phyloP scores from a whole-genome alignment of 495 filamentous ascomycete species.

The Annulohypoxylon moriforme region DNA sequence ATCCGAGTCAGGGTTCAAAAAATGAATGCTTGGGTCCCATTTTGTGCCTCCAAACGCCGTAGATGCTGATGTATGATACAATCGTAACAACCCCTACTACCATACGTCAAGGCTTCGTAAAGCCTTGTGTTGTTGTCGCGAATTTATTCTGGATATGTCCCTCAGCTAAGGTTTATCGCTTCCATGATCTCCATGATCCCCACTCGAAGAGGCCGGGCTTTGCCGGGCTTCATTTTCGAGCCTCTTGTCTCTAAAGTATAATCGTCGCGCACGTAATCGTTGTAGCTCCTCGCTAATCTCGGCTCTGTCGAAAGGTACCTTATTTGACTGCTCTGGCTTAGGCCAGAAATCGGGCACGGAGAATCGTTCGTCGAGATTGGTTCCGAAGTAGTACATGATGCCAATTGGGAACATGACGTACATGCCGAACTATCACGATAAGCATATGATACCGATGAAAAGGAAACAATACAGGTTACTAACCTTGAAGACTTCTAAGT shows the following conservation, averaged over 20 bases:
- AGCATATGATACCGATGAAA: background rate
- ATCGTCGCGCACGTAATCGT: constrained; percentile 70
- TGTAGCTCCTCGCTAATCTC: constrained; percentile 85
- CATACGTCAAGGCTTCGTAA: background rate
- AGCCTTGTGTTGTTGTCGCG: background rate
- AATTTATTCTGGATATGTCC: background rate
- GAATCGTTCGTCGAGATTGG: constrained; percentile 95
- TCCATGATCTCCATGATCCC: too few relatives aligned
- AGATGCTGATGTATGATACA: constrained; percentile 24
- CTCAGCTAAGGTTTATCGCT: constrained; percentile 4
- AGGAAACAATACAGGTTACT: constrained; percentile 23
- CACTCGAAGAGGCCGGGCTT: constrained; percentile 50
- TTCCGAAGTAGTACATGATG: constrained; percentile 99
- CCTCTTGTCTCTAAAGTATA: constrained; percentile 69
- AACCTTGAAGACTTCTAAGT: constrained; percentile 97
- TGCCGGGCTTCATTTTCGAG: constrained; percentile 65
- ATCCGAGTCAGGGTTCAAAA: background rate
- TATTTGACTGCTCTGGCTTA: constrained; percentile 83
- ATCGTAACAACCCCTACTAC: constrained; percentile 6
- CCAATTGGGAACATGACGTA: constrained; percentile 99
- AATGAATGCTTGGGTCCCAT: background rate
- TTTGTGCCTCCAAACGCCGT: constrained; percentile 36
- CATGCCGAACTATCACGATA: constrained; percentile 82
- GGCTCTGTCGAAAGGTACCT: constrained; percentile 86
- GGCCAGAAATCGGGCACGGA: constrained; percentile 94